Percentiles rank a stretch among this genome's conserved stretches.
These are phyloP conservation scores for Articulospora tetracladia DNA, from an alignment of 495 filamentous ascomycete species.

Conservation along the genomic window DNA sequence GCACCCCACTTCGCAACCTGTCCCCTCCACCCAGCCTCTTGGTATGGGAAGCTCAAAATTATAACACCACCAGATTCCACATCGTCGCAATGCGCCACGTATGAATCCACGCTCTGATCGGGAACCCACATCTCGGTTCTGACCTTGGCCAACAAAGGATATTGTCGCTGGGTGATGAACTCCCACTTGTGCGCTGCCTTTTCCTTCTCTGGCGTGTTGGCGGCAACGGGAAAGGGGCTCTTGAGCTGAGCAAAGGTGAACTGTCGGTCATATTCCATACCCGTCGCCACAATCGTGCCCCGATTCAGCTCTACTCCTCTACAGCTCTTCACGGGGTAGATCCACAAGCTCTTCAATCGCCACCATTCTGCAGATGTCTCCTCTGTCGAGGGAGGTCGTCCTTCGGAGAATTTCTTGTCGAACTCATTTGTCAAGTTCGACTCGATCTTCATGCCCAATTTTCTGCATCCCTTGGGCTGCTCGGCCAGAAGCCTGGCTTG, in stretches of 20 bases:
- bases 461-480: slow-evolving; percentile 42
- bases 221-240: slow-evolving; percentile 42
- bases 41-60: slow-evolving; percentile 57
- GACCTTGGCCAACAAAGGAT: slow-evolving; percentile 68
- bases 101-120: slow-evolving; percentile 50
- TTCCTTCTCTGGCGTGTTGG: slow-evolving; percentile 33
- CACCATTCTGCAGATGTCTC: slow-evolving; percentile 34
- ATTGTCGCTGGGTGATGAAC: slow-evolving; percentile 76
- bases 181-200: slow-evolving; percentile 60
- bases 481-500: slow-evolving; percentile 26
- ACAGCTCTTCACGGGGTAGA: slow-evolving; percentile 89
- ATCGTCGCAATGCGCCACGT: slow-evolving; percentile 37
- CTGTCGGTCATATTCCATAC: slow-evolving; percentile 78
- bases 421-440: slow-evolving; percentile 34
- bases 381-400: slow-evolving; percentile 22
- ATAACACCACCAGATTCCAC: slow-evolving; percentile 54
- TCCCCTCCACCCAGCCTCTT: slow-evolving; percentile 40
- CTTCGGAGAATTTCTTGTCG: slow-evolving; percentile 26
- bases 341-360: slow-evolving; percentile 75
- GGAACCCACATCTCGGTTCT: slow-evolving; percentile 77
- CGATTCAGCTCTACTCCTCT: slow-evolving; percentile 68
- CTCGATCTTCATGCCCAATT: slow-evolving; percentile 39
- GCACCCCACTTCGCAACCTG: slow-evolving; percentile 33
- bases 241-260: slow-evolving; percentile 71
- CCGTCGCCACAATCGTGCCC: slow-evolving; percentile 63